Evolutionary conservation across 345 rosid species (phyloP).

Genomic region (Syzygium aromaticum): DNA sequence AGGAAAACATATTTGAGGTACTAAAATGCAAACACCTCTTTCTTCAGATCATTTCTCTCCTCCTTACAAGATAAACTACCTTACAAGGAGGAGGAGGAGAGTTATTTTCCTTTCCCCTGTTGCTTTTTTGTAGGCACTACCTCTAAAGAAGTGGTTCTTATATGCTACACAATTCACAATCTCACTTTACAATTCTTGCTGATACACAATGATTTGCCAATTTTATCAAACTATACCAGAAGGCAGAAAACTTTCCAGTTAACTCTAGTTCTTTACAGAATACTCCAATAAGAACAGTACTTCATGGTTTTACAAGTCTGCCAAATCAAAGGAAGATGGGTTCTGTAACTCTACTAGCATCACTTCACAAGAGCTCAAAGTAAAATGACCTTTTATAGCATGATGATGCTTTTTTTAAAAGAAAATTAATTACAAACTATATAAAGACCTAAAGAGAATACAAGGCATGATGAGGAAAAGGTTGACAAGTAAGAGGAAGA

Average conservation of each 20-base stretch:
- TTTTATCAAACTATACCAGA: background rate
- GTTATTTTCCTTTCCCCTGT: background rate
- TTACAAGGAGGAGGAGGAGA: background rate
- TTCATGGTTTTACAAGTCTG: background rate
- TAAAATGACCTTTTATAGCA: background rate
- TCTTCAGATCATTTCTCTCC: background rate
- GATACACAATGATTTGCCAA: background rate
- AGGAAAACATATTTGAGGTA: background rate
- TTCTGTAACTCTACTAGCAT: background rate
- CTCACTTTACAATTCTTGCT: background rate
- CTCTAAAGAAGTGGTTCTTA: background rate
- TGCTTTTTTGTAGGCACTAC: background rate
- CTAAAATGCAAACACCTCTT: background rate
- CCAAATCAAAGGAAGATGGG: background rate
- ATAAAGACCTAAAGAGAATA: background rate
- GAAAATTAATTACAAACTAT: background rate
- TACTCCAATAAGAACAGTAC: background rate
- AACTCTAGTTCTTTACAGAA: background rate
- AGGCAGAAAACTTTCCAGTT: background rate
- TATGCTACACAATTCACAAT: background rate
- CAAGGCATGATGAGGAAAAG: background rate
- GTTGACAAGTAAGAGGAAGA: background rate
- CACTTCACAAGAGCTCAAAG: background rate
- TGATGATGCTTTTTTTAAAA: background rate
- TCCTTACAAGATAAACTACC: too few relatives aligned